Evolutionary conservation across 2,329 filamentous ascomycete genomes (phyloP), one percentile per base, ranked within the genome.

Genomic region (Scleromitrula shiraiana): DNA sequence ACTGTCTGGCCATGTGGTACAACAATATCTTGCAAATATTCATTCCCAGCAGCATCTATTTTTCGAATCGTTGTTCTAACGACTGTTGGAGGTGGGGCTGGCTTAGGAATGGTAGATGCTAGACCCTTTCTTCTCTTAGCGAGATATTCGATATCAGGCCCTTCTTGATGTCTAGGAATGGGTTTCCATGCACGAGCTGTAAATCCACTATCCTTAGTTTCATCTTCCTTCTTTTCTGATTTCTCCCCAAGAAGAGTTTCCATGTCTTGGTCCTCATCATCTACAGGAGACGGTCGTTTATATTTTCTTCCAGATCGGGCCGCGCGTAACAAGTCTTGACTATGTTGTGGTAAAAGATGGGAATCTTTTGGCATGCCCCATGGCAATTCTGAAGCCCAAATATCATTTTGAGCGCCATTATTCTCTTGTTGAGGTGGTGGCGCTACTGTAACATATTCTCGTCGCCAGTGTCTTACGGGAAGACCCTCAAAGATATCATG

Each of bases 391-490:
- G 73, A 62, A n/a, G 81, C 82, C 78, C 85, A 91, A 44, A 78
- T 72, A 63, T 85, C 78, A 59, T 81, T 79, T 56, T 75, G 75
- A 53, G 80, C 62, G 26, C 70, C 73, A 26, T 69, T 72, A 23
- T 75, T 79, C 58, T 90, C 84, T 53, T 79, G 72, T 30, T 78
- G 74, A 8, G 76, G 70, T 10, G 78, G 78, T 44, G 87, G 82
- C 56, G 80, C 80, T 61, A 91, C 70, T 35, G 70, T 83, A 49
- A 88, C 76, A 67, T 72, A 73, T 50, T 85, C 80, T 54, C 85
- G 81, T 48, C 86, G 82, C 85, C 89, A 97, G 76, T 95, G 88
- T 61, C 89, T 84, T 50, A 96, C 85, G 14, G 91, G 91, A 9
- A 96, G 76, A 51, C 63, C 63, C 51, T 65, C 63, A 17, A 60